Evolutionary conservation across 257 asterid species (phyloP).

Genomic region (Handroanthus guayacan): DNA sequence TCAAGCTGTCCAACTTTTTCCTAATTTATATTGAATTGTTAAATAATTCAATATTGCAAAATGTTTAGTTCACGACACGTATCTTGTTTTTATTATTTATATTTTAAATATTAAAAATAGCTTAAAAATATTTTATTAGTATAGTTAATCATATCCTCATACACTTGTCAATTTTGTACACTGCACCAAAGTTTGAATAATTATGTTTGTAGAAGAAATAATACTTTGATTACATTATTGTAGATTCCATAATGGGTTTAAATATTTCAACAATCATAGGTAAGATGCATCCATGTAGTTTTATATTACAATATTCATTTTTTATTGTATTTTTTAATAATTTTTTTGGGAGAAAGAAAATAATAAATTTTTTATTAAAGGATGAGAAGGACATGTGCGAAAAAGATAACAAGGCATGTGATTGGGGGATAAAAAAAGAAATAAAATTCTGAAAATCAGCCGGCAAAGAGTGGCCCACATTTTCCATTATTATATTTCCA

Average conservation of each 20-base stretch:
- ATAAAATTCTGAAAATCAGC: neutral
- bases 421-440: conserved; percentile 15
- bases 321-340: neutral
- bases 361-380: neutral
- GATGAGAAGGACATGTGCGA: neutral
- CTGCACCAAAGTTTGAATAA: neutral
- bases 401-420: conserved; percentile 20
- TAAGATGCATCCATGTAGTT: neutral
- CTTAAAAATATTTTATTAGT: too few relatives aligned
- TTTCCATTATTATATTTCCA: conserved; percentile 28
- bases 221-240: neutral
- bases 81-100: too few relatives aligned
- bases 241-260: conserved; percentile 1
- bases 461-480: conserved; percentile 23
- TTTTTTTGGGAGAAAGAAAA: neutral
- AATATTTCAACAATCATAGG: neutral
- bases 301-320: neutral
- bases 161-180: neutral
- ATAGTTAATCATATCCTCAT: neutral
- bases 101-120: too few relatives aligned
- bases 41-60: too few relatives aligned
- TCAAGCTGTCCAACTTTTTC: too few relatives aligned
- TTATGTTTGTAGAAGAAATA: neutral
- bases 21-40: too few relatives aligned
- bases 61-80: too few relatives aligned